Conservation (phyloP, 2,329 filamentous ascomycete genomes). For the Domatiomyces globalis region DNA sequence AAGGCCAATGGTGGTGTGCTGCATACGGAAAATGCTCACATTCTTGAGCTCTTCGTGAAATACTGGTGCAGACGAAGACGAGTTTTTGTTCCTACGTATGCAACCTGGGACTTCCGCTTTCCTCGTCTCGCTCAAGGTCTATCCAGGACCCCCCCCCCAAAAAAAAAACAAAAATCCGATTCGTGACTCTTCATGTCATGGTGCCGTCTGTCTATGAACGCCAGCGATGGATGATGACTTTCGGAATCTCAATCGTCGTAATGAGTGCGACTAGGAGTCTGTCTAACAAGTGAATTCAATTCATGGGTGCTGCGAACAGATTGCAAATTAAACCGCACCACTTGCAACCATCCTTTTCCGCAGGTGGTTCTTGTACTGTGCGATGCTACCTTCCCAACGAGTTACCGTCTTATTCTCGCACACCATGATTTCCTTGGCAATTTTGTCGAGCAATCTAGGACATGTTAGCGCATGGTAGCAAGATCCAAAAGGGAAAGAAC, state of each 20-base stretch:
- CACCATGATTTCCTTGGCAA: constrained; percentile 98
- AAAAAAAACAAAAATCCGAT: not conserved
- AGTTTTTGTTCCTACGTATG: too few species aligned
- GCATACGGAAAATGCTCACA: too few species aligned
- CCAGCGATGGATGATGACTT: not conserved
- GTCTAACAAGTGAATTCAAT: not conserved
- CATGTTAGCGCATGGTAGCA: constrained; percentile 7
- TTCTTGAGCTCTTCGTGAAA: too few species aligned
- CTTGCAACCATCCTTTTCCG: constrained; percentile 95
- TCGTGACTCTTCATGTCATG: not conserved
- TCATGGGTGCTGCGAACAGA: not conserved
- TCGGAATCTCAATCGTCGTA: not conserved
- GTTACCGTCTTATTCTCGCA: constrained; percentile 95
- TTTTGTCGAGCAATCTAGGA: constrained; percentile 84
- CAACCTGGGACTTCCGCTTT: not conserved
- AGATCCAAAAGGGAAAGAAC: not conserved
- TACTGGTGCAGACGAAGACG: too few species aligned
- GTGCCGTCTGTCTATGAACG: not conserved
- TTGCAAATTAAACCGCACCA: constrained; percentile 57
- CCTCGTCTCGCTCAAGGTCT: not conserved
- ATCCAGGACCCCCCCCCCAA: not conserved
- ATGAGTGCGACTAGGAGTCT: not conserved
- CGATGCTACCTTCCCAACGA: constrained; percentile 77
- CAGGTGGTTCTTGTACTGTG: constrained; percentile 94
- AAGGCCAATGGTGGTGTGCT: too few species aligned